These are phyloP conservation scores for Rostrohypoxylon terebratum DNA, from an alignment of 495 filamentous ascomycete species.

Conservation along the genomic window DNA sequence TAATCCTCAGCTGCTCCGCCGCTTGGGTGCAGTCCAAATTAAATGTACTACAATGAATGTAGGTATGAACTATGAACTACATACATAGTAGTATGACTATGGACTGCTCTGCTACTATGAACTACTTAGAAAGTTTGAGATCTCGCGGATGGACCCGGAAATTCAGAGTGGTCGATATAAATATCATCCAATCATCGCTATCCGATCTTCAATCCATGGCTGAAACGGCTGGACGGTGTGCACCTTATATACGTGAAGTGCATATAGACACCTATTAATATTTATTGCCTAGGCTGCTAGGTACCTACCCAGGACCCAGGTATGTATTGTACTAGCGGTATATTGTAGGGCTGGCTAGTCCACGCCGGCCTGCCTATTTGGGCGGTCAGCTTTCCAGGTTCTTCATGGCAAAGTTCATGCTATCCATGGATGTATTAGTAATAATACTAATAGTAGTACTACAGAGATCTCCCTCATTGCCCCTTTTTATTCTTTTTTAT, in stretches of 20 bases:
- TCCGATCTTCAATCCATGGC: slow-evolving; percentile 13
- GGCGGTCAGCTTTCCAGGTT: neutral
- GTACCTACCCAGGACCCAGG: neutral
- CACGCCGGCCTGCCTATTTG: neutral
- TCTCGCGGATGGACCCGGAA: slow-evolving; percentile 4
- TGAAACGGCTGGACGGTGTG: slow-evolving; percentile 11
- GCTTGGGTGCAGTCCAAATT: neutral
- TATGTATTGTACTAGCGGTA: neutral
- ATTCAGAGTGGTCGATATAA: slow-evolving; percentile 24
- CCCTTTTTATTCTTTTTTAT: neutral
- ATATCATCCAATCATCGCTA: slow-evolving; percentile 22
- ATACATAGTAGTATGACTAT: neutral
- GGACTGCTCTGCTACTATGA: neutral
- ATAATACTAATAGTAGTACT: no score
- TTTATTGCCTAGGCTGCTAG: neutral
- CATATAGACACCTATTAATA: neutral
- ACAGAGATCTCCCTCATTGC: no score
- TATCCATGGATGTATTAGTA: no score
- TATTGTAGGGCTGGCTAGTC: neutral
- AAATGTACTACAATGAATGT: no score
- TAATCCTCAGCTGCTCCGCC: neutral
- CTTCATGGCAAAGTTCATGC: no score
- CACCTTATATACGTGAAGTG: neutral
- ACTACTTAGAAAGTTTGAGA: no score
- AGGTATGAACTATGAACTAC: no score